These are phyloP conservation scores for Talaromyces sp. DNA, from an alignment of 2,329 filamentous ascomycete genomes.

Conservation along the genomic window DNA sequence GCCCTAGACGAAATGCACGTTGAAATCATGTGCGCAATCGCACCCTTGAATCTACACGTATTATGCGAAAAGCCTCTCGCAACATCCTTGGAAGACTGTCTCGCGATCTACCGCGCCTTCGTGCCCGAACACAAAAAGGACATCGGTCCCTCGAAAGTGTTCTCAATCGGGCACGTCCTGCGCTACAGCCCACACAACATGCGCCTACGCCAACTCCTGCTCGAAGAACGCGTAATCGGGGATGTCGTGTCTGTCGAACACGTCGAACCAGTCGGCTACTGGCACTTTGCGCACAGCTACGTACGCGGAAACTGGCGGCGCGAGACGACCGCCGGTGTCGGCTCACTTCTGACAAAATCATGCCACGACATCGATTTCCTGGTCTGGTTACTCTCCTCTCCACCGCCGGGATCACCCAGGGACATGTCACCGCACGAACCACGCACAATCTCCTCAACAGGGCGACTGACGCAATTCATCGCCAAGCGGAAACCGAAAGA, in stretches of 20 bases:
- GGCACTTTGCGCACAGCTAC: conserved; percentile 90
- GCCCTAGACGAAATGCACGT: conserved; percentile 87
- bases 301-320: conserved; percentile 93
- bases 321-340: conserved; percentile 68
- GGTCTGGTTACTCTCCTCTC: conserved; percentile 84
- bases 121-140: conserved; percentile 24
- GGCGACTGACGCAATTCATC: conserved; percentile 75
- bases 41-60: conserved; percentile 70
- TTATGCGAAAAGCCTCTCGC: conserved; percentile 96
- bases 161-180: conserved; percentile 91
- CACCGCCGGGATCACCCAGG: conserved; percentile 47
- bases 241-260: conserved; percentile 84
- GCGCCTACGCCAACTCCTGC: conserved; percentile 72
- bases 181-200: conserved; percentile 93
- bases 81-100: conserved; percentile 72
- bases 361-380: conserved; percentile 95
- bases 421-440: conserved; percentile 66
- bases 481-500: conserved; percentile 70
- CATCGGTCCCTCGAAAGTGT: conserved; percentile 55
- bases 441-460: conserved; percentile 70
- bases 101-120: conserved; percentile 60
- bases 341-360: conserved; percentile 84
- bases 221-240: conserved; percentile 73
- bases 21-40: conserved; percentile 73
- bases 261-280: conserved; percentile 92